Percentiles rank a stretch among this genome's conserved stretches.
Conservation (phyloP, 2,329 filamentous ascomycete species). For the Aspergillus sp. region DNA sequence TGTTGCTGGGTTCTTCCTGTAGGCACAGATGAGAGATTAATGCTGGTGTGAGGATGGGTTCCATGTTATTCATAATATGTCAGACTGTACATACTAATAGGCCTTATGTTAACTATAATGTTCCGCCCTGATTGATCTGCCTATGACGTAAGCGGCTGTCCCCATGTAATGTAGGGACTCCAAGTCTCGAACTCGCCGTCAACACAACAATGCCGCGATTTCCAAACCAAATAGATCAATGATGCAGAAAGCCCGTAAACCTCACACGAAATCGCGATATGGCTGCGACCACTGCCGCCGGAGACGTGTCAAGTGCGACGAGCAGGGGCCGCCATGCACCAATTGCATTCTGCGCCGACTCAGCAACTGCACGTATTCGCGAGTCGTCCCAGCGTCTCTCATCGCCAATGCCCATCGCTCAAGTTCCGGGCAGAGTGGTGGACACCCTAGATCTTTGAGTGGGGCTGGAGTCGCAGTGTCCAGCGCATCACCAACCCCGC, state of each 20-base stretch:
- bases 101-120: too few species aligned
- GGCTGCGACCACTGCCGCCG: constrained; percentile 24
- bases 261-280: constrained; percentile 25
- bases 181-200: too few species aligned
- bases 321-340: constrained; percentile 30
- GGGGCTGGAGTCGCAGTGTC: background rate
- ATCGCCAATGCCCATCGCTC: background rate
- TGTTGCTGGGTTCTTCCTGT: background rate
- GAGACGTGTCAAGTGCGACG: constrained; percentile 28
- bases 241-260: constrained; percentile 1
- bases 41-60: too few species aligned
- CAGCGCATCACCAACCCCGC: background rate
- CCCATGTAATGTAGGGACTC: too few species aligned
- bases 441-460: background rate
- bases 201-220: too few species aligned
- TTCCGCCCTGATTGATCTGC: too few species aligned
- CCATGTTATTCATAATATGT: too few species aligned
- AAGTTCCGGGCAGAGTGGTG: background rate
- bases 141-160: too few species aligned
- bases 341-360: constrained; percentile 29
- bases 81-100: too few species aligned
- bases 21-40: too few species aligned
- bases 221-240: too few species aligned
- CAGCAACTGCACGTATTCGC: constrained; percentile 24
- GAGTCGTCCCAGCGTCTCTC: constrained; percentile 9